phyloP scores from a whole-genome alignment of 2,329 filamentous ascomycete genomes.

The Ophiostoma sp. region DNA sequence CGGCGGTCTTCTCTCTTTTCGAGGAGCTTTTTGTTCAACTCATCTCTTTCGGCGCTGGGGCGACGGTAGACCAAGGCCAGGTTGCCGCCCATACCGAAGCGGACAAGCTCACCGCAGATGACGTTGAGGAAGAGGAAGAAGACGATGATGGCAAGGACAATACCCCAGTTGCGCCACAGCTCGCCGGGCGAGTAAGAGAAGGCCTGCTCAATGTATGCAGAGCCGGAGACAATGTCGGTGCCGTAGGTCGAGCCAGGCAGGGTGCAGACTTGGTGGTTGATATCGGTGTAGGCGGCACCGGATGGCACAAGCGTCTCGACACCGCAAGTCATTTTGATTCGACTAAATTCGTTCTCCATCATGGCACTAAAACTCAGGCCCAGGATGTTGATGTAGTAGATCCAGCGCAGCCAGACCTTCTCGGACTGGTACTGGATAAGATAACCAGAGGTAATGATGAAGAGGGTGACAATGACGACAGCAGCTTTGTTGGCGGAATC shows the following conservation, averaged over 20 bases:
- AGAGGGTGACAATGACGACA: constrained; percentile 72
- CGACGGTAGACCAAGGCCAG: constrained; percentile 71
- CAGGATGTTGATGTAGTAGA: constrained; percentile 70
- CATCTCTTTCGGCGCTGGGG: constrained; percentile 61
- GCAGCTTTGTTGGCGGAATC: constrained; percentile 82
- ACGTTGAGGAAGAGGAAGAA: constrained; percentile 73
- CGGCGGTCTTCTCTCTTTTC: constrained; percentile 55
- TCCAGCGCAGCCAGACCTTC: constrained; percentile 74
- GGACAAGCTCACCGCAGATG: constrained; percentile 71
- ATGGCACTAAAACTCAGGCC: constrained; percentile 70
- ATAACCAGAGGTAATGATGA: constrained; percentile 76
- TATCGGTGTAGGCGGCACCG: constrained; percentile 64
- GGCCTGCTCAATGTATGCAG: constrained; percentile 60
- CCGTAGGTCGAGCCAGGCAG: constrained; percentile 66
- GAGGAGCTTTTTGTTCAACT: constrained; percentile 58
- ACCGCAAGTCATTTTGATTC: constrained; percentile 63
- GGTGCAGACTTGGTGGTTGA: constrained; percentile 75
- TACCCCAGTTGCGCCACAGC: constrained; percentile 79
- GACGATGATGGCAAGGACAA: constrained; percentile 68
- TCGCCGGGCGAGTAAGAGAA: constrained; percentile 64
- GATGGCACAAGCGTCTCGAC: constrained; percentile 63
- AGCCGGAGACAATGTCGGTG: constrained; percentile 57
- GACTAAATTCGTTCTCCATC: constrained; percentile 82
- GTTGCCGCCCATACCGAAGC: constrained; percentile 74
- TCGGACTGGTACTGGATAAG: constrained; percentile 72